Conservation (phyloP, 805 yeast species). For the Cyberlindnera lachancei region DNA sequence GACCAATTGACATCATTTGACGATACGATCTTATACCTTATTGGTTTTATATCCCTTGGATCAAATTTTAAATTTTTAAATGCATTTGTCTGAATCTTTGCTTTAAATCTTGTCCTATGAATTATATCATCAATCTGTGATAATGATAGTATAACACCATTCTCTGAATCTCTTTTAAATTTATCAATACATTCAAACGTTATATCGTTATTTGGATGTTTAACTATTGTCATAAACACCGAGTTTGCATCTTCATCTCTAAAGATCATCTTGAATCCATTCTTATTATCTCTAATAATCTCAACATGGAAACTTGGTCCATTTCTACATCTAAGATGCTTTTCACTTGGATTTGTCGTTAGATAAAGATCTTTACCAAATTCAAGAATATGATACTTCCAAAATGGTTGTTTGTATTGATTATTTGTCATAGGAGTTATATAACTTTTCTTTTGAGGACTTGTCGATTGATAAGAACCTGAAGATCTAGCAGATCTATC, state of each 20-base stretch:
- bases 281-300: slow-evolving; percentile 5
- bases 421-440: neutral
- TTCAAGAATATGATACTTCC: slow-evolving; percentile 53
- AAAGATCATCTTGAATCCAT: slow-evolving; percentile 25
- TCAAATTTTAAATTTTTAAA: slow-evolving; percentile 2
- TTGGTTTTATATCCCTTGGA: slow-evolving; percentile 8
- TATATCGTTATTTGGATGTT: too few species aligned
- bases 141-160: too few species aligned
- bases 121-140: too few species aligned
- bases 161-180: too few species aligned
- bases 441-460: too few species aligned
- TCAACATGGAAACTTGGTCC: slow-evolving; percentile 56
- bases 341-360: slow-evolving; percentile 59
- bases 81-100: slow-evolving; percentile 5
- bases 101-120: too few species aligned
- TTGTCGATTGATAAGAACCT: too few species aligned
- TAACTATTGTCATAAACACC: slow-evolving; percentile 13
- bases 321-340: slow-evolving; percentile 49
- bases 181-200: too few species aligned
- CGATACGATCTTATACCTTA: slow-evolving; percentile 24
- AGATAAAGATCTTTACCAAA: slow-evolving; percentile 47
- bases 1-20: slow-evolving; percentile 21
- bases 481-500: too few species aligned
- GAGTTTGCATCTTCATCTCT: slow-evolving; percentile 11
- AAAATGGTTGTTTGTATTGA: slow-evolving; percentile 10